phyloP scores from a whole-genome alignment of 2,329 filamentous ascomycete genomes.

The Aciculosporium take region DNA sequence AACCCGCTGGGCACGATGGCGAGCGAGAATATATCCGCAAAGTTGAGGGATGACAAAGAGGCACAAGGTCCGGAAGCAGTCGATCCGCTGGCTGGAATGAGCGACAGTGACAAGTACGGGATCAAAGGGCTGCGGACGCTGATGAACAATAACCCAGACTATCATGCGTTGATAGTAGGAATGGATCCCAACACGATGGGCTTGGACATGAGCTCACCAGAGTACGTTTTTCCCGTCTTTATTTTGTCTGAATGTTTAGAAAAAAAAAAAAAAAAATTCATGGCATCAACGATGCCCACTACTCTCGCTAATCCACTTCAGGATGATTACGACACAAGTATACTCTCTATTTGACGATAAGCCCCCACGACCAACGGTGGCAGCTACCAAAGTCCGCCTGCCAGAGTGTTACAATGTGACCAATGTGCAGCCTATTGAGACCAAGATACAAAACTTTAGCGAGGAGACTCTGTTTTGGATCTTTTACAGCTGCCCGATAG shows the following conservation, averaged over 20 bases:
- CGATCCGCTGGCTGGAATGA: slow-evolving; percentile 47
- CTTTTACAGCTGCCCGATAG: slow-evolving; percentile 51
- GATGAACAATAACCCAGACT: slow-evolving; percentile 51
- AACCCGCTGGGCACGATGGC: slow-evolving; percentile 34
- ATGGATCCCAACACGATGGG: slow-evolving; percentile 44
- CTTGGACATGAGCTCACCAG: slow-evolving; percentile 40
- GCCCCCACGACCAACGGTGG: slow-evolving; percentile 41
- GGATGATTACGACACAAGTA: slow-evolving; percentile 42
- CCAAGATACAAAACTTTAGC: slow-evolving; percentile 52
- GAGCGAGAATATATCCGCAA: slow-evolving; percentile 24
- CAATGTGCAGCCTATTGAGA: slow-evolving; percentile 51
- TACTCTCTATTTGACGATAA: slow-evolving; percentile 47
- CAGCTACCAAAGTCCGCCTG: slow-evolving; percentile 36
- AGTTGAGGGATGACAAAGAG: slow-evolving; percentile 30
- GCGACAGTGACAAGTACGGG: slow-evolving; percentile 49
- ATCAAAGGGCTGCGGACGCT: slow-evolving; percentile 48
- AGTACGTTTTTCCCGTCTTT: slow-evolving; percentile 32
- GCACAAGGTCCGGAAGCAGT: slow-evolving; percentile 26
- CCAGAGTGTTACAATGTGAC: slow-evolving; percentile 55
- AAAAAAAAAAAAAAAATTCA: no score
- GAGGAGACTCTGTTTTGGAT: slow-evolving; percentile 58
- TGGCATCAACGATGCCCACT: neutral
- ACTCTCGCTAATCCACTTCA: slow-evolving; percentile 16
- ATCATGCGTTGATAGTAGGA: slow-evolving; percentile 45
- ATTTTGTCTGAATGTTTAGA: no score